Conservation (phyloP, 2,329 filamentous ascomycete species). For the Pseudopyricularia cyperi region DNA sequence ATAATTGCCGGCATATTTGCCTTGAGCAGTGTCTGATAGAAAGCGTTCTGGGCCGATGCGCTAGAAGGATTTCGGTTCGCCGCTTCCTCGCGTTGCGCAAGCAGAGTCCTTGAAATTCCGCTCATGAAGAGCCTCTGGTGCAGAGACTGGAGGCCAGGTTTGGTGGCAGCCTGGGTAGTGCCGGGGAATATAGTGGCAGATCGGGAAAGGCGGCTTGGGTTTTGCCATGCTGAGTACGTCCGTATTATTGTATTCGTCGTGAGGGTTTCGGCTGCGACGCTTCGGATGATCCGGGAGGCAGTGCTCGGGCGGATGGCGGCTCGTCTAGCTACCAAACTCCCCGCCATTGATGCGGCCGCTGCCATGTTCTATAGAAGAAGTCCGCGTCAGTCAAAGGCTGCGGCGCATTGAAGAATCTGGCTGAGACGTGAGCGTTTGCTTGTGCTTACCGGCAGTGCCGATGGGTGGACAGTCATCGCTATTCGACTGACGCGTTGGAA, state of each 20-base stretch:
- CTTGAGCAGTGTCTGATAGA: conserved; percentile 81
- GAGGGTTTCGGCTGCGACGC: neutral
- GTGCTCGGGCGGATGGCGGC: neutral
- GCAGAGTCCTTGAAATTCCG: conserved; percentile 46
- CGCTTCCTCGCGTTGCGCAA: conserved; percentile 78
- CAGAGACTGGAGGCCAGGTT: neutral
- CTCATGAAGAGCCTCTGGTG: conserved; percentile 11
- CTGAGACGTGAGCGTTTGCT: neutral
- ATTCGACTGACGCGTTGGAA: neutral
- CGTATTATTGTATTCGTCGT: neutral
- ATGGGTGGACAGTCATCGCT: neutral
- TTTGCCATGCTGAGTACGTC: neutral
- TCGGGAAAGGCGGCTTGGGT: neutral
- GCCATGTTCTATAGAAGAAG: neutral
- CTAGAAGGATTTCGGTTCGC: conserved; percentile 88
- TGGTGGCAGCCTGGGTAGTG: neutral
- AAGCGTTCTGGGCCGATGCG: conserved; percentile 78
- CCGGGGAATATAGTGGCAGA: neutral
- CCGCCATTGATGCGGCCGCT: neutral
- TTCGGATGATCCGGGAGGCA: neutral
- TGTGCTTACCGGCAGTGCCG: neutral
- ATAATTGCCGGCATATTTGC: conserved; percentile 91
- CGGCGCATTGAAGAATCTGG: too few relatives aligned
- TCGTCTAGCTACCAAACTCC: neutral
- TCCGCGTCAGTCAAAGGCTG: neutral